Base-by-base conservation (phyloP, 2,329 filamentous ascomycete genomes). In the Microsporum ferrugineum region DNA sequence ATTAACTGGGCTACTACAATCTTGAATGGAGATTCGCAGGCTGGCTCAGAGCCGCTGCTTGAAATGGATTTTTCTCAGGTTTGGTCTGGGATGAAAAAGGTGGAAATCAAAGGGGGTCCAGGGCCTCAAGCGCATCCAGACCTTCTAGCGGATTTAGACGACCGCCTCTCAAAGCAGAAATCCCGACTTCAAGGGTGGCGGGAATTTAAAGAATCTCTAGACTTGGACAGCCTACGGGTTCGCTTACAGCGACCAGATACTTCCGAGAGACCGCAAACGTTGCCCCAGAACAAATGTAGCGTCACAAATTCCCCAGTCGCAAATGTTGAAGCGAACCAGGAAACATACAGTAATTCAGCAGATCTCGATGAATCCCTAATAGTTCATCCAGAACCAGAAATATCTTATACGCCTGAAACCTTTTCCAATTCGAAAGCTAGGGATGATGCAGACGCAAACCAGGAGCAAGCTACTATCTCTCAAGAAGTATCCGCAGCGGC, bases 111-210 rank as follows among this genome's bases (percentile, higher is more conserved):
- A 71, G 85, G 59, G 71, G 77, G 14, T 79, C 63, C 70, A 41
- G 62, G 43, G 23, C 62, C 57, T 27, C 62, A 64, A 34, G 49
- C 66, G 6, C 66, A 68, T 12, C 62, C 68, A 5, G 72, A 76
- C 57, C 69, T 77, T 5, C 63, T 96, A 23, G 81, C 88, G 63
- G 85, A 91, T 68, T 75, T 96, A 3, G 87, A 92, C 60, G 73
- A 74, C 23, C 82, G 89, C 12, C 82, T 94, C 0, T 76, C 78
- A 49, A 76, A 81, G 5, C 90, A 95, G 67, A 81, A 82, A 60
- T 79, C 81, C 51, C 82, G 90, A 43, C 72, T 96, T 33, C 79
- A 83, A 59, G 85, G 81, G 71, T 95, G 90, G 91, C 81, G 87
- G 66, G 78, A 78, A n/a, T 89, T 90, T 63, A 78, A 82, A 63